Evolutionary conservation across 768 basidiomycete genomes (phyloP), one percentile per base, ranked within the genome.

Genomic region (Suillus spraguei): DNA sequence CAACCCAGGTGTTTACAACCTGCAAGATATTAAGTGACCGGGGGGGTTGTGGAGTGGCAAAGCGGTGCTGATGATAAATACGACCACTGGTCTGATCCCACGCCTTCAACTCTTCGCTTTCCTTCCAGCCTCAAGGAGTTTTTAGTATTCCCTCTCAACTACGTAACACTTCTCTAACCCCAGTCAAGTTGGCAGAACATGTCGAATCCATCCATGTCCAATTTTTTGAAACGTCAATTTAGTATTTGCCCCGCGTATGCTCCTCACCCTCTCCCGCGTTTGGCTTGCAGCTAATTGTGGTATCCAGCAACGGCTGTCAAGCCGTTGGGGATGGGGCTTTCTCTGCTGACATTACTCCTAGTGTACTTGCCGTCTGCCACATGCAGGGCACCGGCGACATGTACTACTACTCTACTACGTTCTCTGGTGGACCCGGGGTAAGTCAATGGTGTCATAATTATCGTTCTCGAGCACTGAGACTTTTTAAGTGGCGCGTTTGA

Each of bases 241-340:
- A 95, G 91, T 95, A 88, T 90, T 87, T 84, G 92, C 93, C 93
- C 93, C 93, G 84, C 91, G 92, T 95, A 84, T 60, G 88, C 65
- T 46, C 60, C 54, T 53, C 49, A 50, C 44, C 9, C 39, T 49
- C 28, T 59, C 41, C 16, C 10, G 28, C 20, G 36, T 39, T 24
- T 46, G 42, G 54, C 35, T 13, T 20, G 55, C 10, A 64, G n/a
- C 70, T 76, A 56, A 75, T 64, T 17, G 44, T 60, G 46, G 10
- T 33, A 9, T 67, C 36, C 56, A 95, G 93, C 93, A 94, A 94
- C 92, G 93, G 91, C 80, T 87, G 91, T 91, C 89, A 87, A 81
- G 84, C 89, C 92, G 93, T 94, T 95, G 93, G 92, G 80, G 93
- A 95, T 94, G 93, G 93, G 93, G 93, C 93, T 87, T 80, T 82